Evolutionary conservation across 257 asterid species (phyloP).

Genomic region (Gentiana macrophylla): DNA sequence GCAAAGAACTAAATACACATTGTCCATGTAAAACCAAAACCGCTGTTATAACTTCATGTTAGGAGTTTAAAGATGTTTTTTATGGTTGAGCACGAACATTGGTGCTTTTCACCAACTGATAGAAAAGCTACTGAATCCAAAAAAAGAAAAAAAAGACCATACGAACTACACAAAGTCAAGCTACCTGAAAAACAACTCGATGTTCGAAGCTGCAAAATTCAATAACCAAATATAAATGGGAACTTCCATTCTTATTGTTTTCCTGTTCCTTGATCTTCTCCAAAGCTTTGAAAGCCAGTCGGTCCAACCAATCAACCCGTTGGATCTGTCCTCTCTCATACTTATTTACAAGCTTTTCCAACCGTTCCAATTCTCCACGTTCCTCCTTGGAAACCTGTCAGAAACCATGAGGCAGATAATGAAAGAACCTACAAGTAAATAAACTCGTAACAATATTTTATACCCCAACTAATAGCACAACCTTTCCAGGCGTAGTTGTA

Average conservation of each 20-base stretch:
- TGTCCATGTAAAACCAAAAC: too few species aligned
- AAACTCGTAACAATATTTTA: background rate
- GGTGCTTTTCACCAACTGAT: too few species aligned
- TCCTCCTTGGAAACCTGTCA: conserved; percentile 89
- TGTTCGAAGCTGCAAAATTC: conserved; percentile 97
- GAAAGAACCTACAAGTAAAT: background rate
- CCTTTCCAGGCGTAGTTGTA: conserved; percentile 93
- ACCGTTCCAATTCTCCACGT: conserved; percentile 93
- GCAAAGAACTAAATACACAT: too few species aligned
- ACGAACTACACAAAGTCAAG: background rate
- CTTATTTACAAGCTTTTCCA: conserved; percentile 87
- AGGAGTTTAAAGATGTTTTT: too few species aligned
- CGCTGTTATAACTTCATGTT: too few species aligned
- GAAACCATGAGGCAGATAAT: conserved; percentile 9
- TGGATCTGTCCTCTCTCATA: conserved; percentile 97
- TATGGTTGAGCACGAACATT: too few species aligned
- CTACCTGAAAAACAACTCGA: conserved; percentile 96
- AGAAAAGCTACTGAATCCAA: too few species aligned
- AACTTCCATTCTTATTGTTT: conserved; percentile 67
- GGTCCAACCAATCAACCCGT: conserved; percentile 97
- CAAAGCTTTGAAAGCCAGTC: conserved; percentile 87
- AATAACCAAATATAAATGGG: conserved; percentile 65
- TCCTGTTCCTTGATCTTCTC: conserved; percentile 86
- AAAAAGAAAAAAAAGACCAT: too few species aligned
- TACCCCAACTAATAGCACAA: conserved; percentile 12